Evolutionary conservation across 495 filamentous ascomycete genomes (phyloP).

Genomic region (Chaetomium cochliodes): DNA sequence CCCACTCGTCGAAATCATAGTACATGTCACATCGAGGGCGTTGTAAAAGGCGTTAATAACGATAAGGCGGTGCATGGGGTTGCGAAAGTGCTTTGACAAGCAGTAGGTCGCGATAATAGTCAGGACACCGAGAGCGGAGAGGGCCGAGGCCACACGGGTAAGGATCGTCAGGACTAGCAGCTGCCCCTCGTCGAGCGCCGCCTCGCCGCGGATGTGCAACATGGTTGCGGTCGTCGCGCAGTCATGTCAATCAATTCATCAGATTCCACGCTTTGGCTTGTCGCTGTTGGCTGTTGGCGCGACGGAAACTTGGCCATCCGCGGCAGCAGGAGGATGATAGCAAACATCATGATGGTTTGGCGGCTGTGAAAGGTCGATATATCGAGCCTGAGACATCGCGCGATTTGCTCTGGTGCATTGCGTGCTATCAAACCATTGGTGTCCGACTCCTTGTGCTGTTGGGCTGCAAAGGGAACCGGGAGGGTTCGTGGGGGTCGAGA

Average conservation of each 20-base stretch:
- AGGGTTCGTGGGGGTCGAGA: slow-evolving; percentile 5
- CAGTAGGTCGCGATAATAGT: slow-evolving; percentile 45
- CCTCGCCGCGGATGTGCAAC: slow-evolving; percentile 25
- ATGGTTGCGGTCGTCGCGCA: slow-evolving; percentile 15
- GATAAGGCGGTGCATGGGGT: slow-evolving; percentile 50
- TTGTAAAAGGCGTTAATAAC: slow-evolving; percentile 51
- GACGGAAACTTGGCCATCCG: not conserved
- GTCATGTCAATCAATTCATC: slow-evolving; percentile 1
- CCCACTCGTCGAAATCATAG: slow-evolving; percentile 48
- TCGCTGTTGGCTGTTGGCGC: not conserved
- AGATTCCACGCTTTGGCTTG: not conserved
- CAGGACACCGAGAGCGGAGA: slow-evolving; percentile 42
- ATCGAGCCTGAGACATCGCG: slow-evolving; percentile 13
- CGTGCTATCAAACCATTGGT: slow-evolving; percentile 11
- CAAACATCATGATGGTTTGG: not conserved
- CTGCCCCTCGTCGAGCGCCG: slow-evolving; percentile 37
- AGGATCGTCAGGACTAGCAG: slow-evolving; percentile 34
- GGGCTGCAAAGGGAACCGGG: not conserved
- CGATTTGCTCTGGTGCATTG: slow-evolving; percentile 1
- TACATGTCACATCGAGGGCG: slow-evolving; percentile 46
- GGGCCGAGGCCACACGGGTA: slow-evolving; percentile 40
- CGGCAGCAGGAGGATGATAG: not conserved
- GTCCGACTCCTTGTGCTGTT: not conserved
- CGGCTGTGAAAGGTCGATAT: slow-evolving; percentile 8
- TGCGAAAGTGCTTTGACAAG: slow-evolving; percentile 45